Evolutionary conservation across 2,329 filamentous ascomycete genomes (phyloP).

Genomic region (Albifimbria verrucaria): DNA sequence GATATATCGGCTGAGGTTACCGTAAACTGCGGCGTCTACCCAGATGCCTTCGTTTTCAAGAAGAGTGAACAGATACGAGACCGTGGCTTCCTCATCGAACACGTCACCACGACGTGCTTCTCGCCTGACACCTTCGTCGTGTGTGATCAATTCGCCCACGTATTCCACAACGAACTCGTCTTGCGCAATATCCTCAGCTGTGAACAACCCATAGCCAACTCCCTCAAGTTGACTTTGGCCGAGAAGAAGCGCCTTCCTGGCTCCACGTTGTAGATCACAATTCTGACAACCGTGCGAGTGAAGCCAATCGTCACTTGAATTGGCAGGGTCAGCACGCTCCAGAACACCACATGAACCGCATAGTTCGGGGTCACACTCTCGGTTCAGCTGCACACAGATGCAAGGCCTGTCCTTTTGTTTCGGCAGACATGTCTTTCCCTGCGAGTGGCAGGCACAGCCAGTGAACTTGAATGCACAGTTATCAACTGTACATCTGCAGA

Average conservation of each 20-base stretch:
- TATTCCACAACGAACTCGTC: slow-evolving; percentile 81
- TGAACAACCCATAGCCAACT: slow-evolving; percentile 73
- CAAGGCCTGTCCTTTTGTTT: slow-evolving; percentile 60
- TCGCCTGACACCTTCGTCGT: slow-evolving; percentile 66
- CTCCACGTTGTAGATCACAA: slow-evolving; percentile 65
- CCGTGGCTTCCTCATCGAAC: slow-evolving; percentile 57
- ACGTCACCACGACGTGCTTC: slow-evolving; percentile 59
- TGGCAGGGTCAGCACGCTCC: slow-evolving; percentile 66
- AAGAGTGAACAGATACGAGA: slow-evolving; percentile 63
- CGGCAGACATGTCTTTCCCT: slow-evolving; percentile 56
- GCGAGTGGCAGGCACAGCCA: slow-evolving; percentile 60
- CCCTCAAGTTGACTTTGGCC: slow-evolving; percentile 66
- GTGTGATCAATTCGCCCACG: slow-evolving; percentile 71
- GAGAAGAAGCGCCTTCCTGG: slow-evolving; percentile 62
- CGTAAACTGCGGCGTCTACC: slow-evolving; percentile 73
- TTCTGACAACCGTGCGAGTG: slow-evolving; percentile 66
- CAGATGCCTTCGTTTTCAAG: slow-evolving; percentile 59
- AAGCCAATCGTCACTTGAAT: slow-evolving; percentile 56
- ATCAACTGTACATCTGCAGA: slow-evolving; percentile 61
- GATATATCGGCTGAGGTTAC: slow-evolving; percentile 80
- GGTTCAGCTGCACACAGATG: slow-evolving; percentile 67
- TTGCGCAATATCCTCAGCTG: slow-evolving; percentile 62
- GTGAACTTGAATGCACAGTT: slow-evolving; percentile 62
- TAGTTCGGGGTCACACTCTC: slow-evolving; percentile 77
- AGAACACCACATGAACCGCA: slow-evolving; percentile 68